These are phyloP conservation scores for Musa troglodytarum DNA, from an alignment of 176 grass and related monocot species.

Conservation along the genomic window DNA sequence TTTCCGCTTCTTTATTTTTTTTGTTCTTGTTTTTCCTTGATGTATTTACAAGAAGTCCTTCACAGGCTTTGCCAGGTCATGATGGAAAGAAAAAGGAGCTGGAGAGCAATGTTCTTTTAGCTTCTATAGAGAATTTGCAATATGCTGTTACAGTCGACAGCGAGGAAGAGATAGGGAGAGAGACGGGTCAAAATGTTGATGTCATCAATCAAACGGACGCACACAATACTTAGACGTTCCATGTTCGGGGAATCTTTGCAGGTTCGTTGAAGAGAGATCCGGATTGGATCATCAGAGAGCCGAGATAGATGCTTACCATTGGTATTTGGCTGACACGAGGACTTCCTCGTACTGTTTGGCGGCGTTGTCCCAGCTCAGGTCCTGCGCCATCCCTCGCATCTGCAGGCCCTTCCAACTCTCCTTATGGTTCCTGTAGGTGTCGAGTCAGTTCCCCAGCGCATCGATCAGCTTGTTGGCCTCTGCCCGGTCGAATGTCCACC, in stretches of 20 bases:
- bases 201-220: too few relatives aligned
- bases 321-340: slow-evolving; percentile 84
- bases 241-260: too few relatives aligned
- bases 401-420: slow-evolving; percentile 69
- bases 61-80: slow-evolving; percentile 57
- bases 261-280: too few relatives aligned
- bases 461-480: slow-evolving; percentile 56
- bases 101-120: slow-evolving; percentile 83
- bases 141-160: slow-evolving; percentile 62
- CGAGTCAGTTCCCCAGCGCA: slow-evolving; percentile 64
- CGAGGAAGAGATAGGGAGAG: too few relatives aligned
- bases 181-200: too few relatives aligned
- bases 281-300: too few relatives aligned
- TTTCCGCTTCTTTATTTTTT: background rate
- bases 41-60: slow-evolving; percentile 20
- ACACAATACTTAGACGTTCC: too few relatives aligned
- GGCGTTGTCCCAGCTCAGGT: slow-evolving; percentile 87
- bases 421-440: slow-evolving; percentile 65
- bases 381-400: slow-evolving; percentile 62
- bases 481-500: slow-evolving; percentile 76
- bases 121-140: slow-evolving; percentile 91
- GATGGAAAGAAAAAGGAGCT: slow-evolving; percentile 76
- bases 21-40: slow-evolving; percentile 9
- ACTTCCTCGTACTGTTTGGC: slow-evolving; percentile 79
- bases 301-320: slow-evolving; percentile 34